Percentiles rank a stretch among this genome's conserved stretches.
Evolutionary conservation across 352 stramenopile species (phyloP).

Genomic region (Globisporangium paddicum): DNA sequence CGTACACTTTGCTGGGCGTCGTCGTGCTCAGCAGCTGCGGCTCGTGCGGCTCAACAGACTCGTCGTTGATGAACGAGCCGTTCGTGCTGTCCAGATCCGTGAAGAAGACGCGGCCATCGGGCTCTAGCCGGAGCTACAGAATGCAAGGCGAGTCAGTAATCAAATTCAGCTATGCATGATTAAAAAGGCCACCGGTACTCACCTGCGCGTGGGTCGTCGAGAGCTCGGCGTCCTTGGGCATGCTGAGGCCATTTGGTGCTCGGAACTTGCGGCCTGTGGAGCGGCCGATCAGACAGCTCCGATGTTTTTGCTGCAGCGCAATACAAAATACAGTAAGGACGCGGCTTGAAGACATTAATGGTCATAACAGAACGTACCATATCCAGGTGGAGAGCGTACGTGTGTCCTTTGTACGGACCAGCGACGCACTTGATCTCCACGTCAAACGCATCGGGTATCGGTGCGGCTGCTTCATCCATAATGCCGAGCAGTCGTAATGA

Average conservation of each 20-base stretch:
- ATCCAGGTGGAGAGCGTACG: slow-evolving; percentile 57
- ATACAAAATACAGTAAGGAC: not conserved
- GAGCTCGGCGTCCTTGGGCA: slow-evolving; percentile 75
- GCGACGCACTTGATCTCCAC: slow-evolving; percentile 46
- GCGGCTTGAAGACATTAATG: not conserved
- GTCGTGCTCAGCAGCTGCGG: slow-evolving; percentile 34
- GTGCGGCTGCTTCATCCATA: slow-evolving; percentile 12
- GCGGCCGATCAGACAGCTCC: slow-evolving; percentile 62
- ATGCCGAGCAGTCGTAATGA: no score
- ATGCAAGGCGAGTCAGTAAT: not conserved
- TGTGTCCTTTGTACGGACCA: slow-evolving; percentile 57
- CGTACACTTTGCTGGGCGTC: slow-evolving; percentile 40
- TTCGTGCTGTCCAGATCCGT: slow-evolving; percentile 83
- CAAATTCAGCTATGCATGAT: no score
- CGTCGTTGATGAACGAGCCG: slow-evolving; percentile 62
- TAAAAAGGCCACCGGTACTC: not conserved
- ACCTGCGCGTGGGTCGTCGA: slow-evolving; percentile 84
- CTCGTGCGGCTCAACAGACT: slow-evolving; percentile 40
- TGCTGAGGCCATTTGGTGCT: slow-evolving; percentile 57
- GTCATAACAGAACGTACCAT: slow-evolving; percentile 23
- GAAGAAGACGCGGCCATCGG: slow-evolving; percentile 54
- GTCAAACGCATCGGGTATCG: slow-evolving; percentile 36
- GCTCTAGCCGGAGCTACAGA: slow-evolving; percentile 57
- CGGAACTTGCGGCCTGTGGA: slow-evolving; percentile 82
- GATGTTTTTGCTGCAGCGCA: slow-evolving; percentile 32